Evolutionary conservation across 148 eudicot genomes (phyloP), one percentile per base, ranked within the genome.

Genomic region (Simmondsia chinensis): DNA sequence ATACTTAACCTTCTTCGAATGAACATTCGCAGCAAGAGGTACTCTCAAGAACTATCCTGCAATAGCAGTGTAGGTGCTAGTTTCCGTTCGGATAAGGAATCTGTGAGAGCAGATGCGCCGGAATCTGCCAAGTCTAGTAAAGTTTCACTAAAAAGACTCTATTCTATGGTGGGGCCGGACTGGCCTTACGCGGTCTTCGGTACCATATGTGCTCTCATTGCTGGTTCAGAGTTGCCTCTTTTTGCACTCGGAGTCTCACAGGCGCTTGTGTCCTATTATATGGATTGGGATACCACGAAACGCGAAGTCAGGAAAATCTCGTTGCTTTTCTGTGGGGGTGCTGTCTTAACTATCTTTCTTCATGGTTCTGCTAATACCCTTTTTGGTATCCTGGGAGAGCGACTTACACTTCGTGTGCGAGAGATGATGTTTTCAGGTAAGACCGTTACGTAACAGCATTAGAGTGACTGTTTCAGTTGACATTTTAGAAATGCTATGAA

Each of bases 171-270:
- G 18, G 69, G 80, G 16, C 85, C 94, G 12, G 99, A 91, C 59
- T 85, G 95, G 99, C 50, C 30, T 38, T 82, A 91, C 38, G 95
- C 84, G 19, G 61, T 75, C 33, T 50, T 59, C 43, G 94, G 95
- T 40, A 79, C 99, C 33, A 52, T 91, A 22, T 73, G 82, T 65
- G 82, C 80, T 21, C 69, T 85, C 22, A 63, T 82, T 46, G 74
- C 85, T 7, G 99, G 99, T 43, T 70, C 99, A 0, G 85, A 76
- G 50, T 68, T 85, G 77, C 99, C 95, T 28, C 89, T 85, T 13
- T 91, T 91, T 50, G 99, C 99, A 28, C 94, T 91, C 38, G 99
- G 99, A 43, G 75, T 91, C 35, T 74, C 88, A 23, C 94, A 91
- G 51, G 95, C 95, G 59, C 86, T 91, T 30, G 94, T 85, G 20